Conservation (phyloP, 805 yeast genomes). For the Candida ponderosae region DNA sequence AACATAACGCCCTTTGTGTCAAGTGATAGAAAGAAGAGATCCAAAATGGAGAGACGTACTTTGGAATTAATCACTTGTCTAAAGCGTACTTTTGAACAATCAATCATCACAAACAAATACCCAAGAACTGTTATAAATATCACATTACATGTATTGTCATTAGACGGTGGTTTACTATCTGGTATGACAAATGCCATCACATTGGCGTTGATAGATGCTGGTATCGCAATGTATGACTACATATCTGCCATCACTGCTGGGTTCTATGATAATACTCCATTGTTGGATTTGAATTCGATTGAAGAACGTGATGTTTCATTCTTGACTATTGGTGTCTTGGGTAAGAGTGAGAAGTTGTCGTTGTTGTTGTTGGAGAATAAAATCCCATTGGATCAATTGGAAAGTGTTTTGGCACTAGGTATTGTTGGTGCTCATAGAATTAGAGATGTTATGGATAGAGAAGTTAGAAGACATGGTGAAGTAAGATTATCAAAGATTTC, state of each 20-base stretch:
- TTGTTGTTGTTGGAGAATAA: slow-evolving; percentile 67
- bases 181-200: slow-evolving; percentile 80
- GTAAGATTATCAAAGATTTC: slow-evolving; percentile 39
- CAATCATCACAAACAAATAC: slow-evolving; percentile 64
- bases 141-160: slow-evolving; percentile 68
- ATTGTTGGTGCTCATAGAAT: slow-evolving; percentile 82
- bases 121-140: slow-evolving; percentile 81
- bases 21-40: slow-evolving; percentile 62
- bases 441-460: slow-evolving; percentile 78
- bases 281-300: slow-evolving; percentile 72
- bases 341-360: slow-evolving; percentile 72
- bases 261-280: slow-evolving; percentile 64
- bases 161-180: slow-evolving; percentile 85
- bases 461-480: slow-evolving; percentile 70
- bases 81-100: slow-evolving; percentile 65
- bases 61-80: slow-evolving; percentile 60
- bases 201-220: slow-evolving; percentile 89
- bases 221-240: slow-evolving; percentile 89
- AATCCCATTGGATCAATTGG: slow-evolving; percentile 75
- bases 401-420: slow-evolving; percentile 69
- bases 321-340: slow-evolving; percentile 78
- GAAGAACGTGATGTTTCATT: slow-evolving; percentile 83
- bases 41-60: slow-evolving; percentile 61
- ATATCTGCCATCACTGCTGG: slow-evolving; percentile 79
- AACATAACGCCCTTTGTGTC: slow-evolving; percentile 78